Conservation (phyloP, 176 grass and related monocot species). For the Cenchrus americanus region DNA sequence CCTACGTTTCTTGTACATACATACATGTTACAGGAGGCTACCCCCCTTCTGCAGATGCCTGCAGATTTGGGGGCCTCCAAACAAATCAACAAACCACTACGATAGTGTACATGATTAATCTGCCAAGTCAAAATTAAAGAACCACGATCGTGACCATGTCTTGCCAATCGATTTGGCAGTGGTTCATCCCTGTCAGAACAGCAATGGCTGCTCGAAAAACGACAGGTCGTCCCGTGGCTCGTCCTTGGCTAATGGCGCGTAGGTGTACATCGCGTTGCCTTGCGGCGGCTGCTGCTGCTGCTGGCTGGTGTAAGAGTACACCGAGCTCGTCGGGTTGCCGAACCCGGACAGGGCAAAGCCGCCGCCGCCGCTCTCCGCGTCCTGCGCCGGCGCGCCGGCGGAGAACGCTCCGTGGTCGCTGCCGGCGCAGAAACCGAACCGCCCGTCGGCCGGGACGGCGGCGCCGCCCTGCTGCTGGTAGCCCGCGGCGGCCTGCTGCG, state of each 20-base stretch:
- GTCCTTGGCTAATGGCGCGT: constrained; percentile 44
- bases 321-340: not conserved
- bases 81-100: not conserved
- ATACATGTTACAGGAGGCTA: constrained; percentile 35
- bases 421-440: not conserved
- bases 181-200: constrained; percentile 28
- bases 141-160: not conserved
- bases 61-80: constrained; percentile 32
- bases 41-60: not conserved
- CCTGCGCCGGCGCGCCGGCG: constrained; percentile 15
- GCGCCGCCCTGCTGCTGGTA: not conserved
- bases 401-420: not conserved
- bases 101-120: not conserved
- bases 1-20: not conserved
- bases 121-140: not conserved
- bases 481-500: not conserved
- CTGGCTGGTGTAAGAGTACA: constrained; percentile 36
- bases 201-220: constrained; percentile 43
- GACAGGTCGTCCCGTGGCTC: constrained; percentile 53
- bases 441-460: not conserved
- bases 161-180: not conserved
- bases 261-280: constrained; percentile 38
- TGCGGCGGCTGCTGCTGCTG: constrained; percentile 23
- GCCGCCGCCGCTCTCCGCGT: constrained; percentile 14
- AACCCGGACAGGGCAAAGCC: constrained; percentile 43